These are phyloP conservation scores for Ensete glaucum DNA, from an alignment of 176 grass and related monocot species.

Conservation along the genomic window DNA sequence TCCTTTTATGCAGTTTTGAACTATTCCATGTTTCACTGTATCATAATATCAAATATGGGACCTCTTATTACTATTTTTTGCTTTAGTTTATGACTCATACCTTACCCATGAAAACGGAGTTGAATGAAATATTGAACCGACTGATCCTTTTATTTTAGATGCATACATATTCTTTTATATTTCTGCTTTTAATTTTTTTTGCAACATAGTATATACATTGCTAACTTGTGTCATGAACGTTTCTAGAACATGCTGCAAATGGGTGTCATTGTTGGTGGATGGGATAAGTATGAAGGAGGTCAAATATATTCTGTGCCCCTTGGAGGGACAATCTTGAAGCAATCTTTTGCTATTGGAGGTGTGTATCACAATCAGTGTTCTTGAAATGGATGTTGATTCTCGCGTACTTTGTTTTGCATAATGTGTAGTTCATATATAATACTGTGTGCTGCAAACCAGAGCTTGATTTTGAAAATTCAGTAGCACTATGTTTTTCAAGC, in stretches of 20 bases:
- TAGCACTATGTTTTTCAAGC: too few species aligned
- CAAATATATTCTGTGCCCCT: constrained; percentile 91
- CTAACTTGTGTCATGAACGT: not conserved
- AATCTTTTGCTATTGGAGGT: constrained; percentile 96
- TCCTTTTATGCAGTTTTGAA: not conserved
- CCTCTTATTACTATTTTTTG: not conserved
- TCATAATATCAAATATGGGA: not conserved
- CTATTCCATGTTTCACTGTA: not conserved
- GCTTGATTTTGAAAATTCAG: too few species aligned
- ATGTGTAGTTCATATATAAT: not conserved
- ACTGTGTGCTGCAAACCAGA: not conserved
- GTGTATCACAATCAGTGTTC: not conserved
- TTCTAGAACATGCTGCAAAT: constrained; percentile 90
- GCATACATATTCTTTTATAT: not conserved
- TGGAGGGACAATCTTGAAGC: constrained; percentile 80
- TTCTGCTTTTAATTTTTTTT: not conserved
- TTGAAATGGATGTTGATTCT: not conserved
- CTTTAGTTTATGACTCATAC: not conserved
- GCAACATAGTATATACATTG: too few species aligned
- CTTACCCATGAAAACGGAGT: not conserved
- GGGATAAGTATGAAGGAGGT: constrained; percentile 94
- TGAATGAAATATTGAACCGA: not conserved
- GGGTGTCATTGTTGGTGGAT: constrained; percentile 90
- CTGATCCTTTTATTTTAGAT: not conserved
- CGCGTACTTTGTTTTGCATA: too few species aligned